phyloP scores from a whole-genome alignment of 768 basidiomycete genomes.

The Hebeloma cylindrosporum region DNA sequence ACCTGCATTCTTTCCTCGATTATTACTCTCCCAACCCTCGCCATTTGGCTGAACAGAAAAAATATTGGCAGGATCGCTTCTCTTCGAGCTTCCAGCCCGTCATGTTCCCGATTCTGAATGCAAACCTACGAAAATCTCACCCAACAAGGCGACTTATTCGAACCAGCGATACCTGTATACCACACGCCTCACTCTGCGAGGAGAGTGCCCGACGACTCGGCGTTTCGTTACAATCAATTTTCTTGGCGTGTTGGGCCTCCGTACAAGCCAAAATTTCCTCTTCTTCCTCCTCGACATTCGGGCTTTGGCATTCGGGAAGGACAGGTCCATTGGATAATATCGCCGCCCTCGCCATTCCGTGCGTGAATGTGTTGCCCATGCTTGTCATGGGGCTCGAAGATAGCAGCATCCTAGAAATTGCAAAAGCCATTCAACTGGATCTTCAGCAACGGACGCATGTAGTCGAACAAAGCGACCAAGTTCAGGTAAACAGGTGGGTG shows the following conservation, averaged over 20 bases:
- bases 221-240: constrained; percentile 40
- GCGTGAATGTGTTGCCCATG: constrained; percentile 45
- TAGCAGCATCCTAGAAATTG: constrained; percentile 25
- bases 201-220: constrained; percentile 36
- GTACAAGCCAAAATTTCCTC: constrained; percentile 34
- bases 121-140: neutral
- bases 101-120: constrained; percentile 14
- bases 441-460: constrained; percentile 36
- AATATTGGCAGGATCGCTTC: constrained; percentile 40
- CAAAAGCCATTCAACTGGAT: constrained; percentile 34
- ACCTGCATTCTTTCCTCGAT: constrained; percentile 29
- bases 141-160: constrained; percentile 10
- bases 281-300: constrained; percentile 34
- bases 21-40: constrained; percentile 21
- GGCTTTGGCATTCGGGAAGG: constrained; percentile 49
- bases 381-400: constrained; percentile 23
- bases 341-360: constrained; percentile 42
- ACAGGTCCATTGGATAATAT: constrained; percentile 34
- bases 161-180: constrained; percentile 13
- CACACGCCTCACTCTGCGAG: constrained; percentile 34
- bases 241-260: constrained; percentile 44
- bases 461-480: constrained; percentile 42
- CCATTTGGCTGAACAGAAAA: constrained; percentile 22
- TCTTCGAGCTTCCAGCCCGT: constrained; percentile 24
- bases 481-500: constrained; percentile 37